Percentiles rank a stretch among this genome's conserved stretches.
phyloP scores from a whole-genome alignment of 1,139 yeast genomes.

The Suhomyces atakaporum region DNA sequence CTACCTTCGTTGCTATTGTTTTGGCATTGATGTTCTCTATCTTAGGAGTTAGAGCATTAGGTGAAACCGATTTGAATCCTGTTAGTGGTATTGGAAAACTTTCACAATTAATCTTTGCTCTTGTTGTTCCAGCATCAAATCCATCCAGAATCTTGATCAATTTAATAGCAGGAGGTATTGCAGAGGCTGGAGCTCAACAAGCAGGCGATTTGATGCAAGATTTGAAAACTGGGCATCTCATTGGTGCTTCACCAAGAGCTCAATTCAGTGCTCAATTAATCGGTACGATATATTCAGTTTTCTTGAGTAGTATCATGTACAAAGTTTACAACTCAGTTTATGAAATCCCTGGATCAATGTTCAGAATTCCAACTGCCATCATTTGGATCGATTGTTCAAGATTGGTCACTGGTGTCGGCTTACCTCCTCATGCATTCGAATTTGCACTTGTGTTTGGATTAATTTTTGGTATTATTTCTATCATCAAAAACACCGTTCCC shows the following conservation, averaged over 20 bases:
- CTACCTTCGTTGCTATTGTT: slow-evolving; percentile 65
- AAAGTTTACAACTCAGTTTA: slow-evolving; percentile 78
- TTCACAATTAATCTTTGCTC: slow-evolving; percentile 84
- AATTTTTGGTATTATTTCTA: slow-evolving; percentile 69
- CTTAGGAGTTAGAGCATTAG: slow-evolving; percentile 88
- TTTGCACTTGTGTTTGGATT: slow-evolving; percentile 68
- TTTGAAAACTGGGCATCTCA: slow-evolving; percentile 85
- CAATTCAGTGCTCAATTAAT: slow-evolving; percentile 88
- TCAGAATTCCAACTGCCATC: slow-evolving; percentile 90
- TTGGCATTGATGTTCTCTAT: slow-evolving; percentile 79
- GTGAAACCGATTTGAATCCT: slow-evolving; percentile 95
- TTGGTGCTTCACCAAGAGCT: slow-evolving; percentile 91
- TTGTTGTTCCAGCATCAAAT: slow-evolving; percentile 70
- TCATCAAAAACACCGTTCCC: slow-evolving; percentile 58
- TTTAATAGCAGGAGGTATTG: slow-evolving; percentile 92
- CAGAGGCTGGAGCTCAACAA: slow-evolving; percentile 99
- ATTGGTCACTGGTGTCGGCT: slow-evolving; percentile 85
- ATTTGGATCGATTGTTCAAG: slow-evolving; percentile 97
- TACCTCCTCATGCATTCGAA: slow-evolving; percentile 75
- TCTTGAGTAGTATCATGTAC: slow-evolving; percentile 81
- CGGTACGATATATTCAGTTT: slow-evolving; percentile 82
- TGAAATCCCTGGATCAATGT: slow-evolving; percentile 76
- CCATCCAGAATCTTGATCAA: slow-evolving; percentile 85
- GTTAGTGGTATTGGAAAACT: slow-evolving; percentile 95
- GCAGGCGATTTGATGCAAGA: slow-evolving; percentile 99